phyloP scores from a whole-genome alignment of 768 basidiomycete species.

The Flagelloscypha sp. region DNA sequence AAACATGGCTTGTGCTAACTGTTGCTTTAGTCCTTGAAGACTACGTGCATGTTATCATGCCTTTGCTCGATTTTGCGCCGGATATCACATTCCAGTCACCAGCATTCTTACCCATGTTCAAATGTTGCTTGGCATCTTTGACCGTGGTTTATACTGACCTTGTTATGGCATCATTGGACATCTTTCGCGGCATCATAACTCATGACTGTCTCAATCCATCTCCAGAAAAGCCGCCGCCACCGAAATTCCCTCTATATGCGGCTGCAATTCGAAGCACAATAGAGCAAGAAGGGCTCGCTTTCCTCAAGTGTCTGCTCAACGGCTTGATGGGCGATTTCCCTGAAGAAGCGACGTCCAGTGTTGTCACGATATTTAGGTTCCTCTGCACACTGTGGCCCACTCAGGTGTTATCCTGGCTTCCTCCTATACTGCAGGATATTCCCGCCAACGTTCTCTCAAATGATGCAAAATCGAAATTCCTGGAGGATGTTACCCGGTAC shows the following conservation, averaged over 20 bases:
- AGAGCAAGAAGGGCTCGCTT: conserved; percentile 62
- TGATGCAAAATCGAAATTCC: conserved; percentile 61
- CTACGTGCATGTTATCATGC: conserved; percentile 73
- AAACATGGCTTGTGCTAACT: conserved; percentile 4
- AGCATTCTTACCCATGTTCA: conserved; percentile 71
- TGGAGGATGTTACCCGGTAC: conserved; percentile 68
- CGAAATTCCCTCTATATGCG: conserved; percentile 57
- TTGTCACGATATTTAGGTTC: conserved; percentile 72
- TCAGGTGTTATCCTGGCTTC: conserved; percentile 67
- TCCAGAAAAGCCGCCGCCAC: conserved; percentile 32
- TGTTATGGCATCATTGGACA: conserved; percentile 73
- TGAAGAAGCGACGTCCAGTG: conserved; percentile 66
- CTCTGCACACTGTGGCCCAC: conserved; percentile 59
- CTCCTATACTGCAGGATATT: conserved; percentile 61
- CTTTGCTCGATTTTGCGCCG: conserved; percentile 59
- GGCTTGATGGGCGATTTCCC: conserved; percentile 86
- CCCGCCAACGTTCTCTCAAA: conserved; percentile 52
- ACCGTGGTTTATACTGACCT: conserved; percentile 78
- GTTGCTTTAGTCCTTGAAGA: conserved; percentile 79
- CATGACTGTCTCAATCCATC: conserved; percentile 60
- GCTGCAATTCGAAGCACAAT: conserved; percentile 52
- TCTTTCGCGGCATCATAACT: conserved; percentile 66
- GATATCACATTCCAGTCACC: conserved; percentile 73
- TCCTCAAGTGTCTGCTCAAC: conserved; percentile 59
- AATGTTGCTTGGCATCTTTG: conserved; percentile 67